Evolutionary conservation across 805 yeast genomes (phyloP).

Genomic region (Saccharomycopsis malanga): DNA sequence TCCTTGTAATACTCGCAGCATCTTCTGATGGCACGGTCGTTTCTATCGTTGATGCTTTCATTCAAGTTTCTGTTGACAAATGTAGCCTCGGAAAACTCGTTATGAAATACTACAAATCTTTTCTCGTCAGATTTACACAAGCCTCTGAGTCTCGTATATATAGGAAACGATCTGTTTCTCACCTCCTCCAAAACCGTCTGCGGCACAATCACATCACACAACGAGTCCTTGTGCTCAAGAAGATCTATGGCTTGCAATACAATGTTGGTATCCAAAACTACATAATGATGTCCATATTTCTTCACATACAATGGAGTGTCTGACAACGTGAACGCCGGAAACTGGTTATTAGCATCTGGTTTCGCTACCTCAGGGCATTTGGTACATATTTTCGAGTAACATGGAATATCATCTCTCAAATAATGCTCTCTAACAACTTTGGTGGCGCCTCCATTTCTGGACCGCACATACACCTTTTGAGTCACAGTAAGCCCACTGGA

Average conservation of each 20-base stretch:
- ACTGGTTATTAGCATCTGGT: slow-evolving; percentile 60
- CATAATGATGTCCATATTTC: slow-evolving; percentile 64
- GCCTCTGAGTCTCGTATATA: slow-evolving; percentile 76
- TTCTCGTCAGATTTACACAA: slow-evolving; percentile 68
- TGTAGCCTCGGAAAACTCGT: slow-evolving; percentile 76
- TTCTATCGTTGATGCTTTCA: slow-evolving; percentile 81
- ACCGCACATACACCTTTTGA: slow-evolving; percentile 85
- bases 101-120: slow-evolving; percentile 85
- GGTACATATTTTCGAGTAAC: slow-evolving; percentile 67
- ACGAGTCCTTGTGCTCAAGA: slow-evolving; percentile 66
- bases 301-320: slow-evolving; percentile 46
- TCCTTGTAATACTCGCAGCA: slow-evolving; percentile 63
- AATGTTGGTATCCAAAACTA: slow-evolving; percentile 82
- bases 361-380: slow-evolving; percentile 49
- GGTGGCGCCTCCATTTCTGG: slow-evolving; percentile 82
- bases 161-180: slow-evolving; percentile 77
- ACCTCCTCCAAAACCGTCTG: slow-evolving; percentile 95
- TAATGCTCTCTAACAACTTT: slow-evolving; percentile 94
- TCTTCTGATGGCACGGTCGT: slow-evolving; percentile 82
- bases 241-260: slow-evolving; percentile 84
- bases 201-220: slow-evolving; percentile 88
- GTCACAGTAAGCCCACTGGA: slow-evolving; percentile 57
- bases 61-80: slow-evolving; percentile 52
- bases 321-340: slow-evolving; percentile 61
- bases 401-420: slow-evolving; percentile 85